Evolutionary conservation across 106 monocot genomes (phyloP).

Genomic region (Hemerocallis citrina): DNA sequence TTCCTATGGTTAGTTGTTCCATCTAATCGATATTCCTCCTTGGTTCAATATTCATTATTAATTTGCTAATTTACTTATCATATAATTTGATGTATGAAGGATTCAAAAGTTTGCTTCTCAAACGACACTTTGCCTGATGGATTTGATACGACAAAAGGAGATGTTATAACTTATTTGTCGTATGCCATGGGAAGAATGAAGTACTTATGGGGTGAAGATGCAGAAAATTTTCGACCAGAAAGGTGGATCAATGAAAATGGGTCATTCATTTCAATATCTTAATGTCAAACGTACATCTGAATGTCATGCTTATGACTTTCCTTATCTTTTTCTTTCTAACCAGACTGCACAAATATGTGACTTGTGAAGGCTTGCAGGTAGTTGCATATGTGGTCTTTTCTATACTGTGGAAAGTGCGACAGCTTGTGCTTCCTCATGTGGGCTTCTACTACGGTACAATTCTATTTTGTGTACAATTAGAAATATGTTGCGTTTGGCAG

Average conservation of each 20-base stretch:
- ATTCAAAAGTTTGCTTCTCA: conserved; percentile 40
- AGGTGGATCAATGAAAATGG: conserved; percentile 50
- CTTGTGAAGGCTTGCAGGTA: no score
- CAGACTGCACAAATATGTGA: no score
- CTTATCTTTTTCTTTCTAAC: no score
- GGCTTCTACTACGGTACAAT: no score
- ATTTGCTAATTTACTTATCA: background rate
- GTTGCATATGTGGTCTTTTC: no score
- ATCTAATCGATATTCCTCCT: background rate
- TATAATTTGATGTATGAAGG: conserved; percentile 10
- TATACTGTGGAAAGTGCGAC: no score
- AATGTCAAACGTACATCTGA: no score
- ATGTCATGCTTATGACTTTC: no score
- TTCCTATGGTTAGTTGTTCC: conserved; percentile 35
- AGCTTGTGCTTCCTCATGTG: no score
- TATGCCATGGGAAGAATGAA: conserved; percentile 66
- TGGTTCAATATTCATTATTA: background rate
- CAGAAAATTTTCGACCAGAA: conserved; percentile 47
- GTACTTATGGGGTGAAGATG: conserved; percentile 57
- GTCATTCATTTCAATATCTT: no score
- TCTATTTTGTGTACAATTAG: no score
- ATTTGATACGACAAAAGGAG: conserved; percentile 33
- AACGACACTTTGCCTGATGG: conserved; percentile 53
- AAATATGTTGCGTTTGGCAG: no score
- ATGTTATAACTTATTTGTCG: conserved; percentile 37